A percentile compares a stretch with the other conserved stretches of the same genome.
Conservation (phyloP, 805 yeast genomes). For the Ogataea methylovora region DNA sequence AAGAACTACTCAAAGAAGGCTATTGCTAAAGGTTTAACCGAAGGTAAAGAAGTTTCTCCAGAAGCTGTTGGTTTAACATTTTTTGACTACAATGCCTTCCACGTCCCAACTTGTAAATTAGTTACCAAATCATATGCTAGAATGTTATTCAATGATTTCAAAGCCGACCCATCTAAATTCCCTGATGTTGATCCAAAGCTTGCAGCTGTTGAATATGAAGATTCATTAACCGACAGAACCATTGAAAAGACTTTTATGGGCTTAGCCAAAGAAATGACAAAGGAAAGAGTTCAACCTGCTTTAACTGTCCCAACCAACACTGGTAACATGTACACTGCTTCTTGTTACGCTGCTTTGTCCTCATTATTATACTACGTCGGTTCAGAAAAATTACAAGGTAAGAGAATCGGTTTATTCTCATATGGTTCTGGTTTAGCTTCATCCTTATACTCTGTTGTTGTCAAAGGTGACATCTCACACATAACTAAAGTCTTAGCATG, state of each 20-base stretch:
- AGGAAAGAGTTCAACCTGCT: conserved; percentile 70
- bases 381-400: conserved; percentile 63
- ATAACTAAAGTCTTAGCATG: conserved; percentile 62
- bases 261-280: conserved; percentile 60
- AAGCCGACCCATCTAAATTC: conserved; percentile 56
- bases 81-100: conserved; percentile 94
- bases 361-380: conserved; percentile 76
- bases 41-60: conserved; percentile 35
- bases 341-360: conserved; percentile 79
- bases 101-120: conserved; percentile 95
- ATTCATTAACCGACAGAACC: conserved; percentile 68
- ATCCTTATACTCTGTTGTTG: conserved; percentile 70
- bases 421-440: conserved; percentile 98
- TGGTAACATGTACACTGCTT: conserved; percentile 97
- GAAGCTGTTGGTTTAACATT: conserved; percentile 59
- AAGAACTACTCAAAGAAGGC: conserved; percentile 74
- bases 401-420: conserved; percentile 88
- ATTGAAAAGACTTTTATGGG: conserved; percentile 82
- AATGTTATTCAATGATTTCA: conserved; percentile 81
- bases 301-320: conserved; percentile 88
- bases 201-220: conserved; percentile 59
- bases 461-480: conserved; percentile 71
- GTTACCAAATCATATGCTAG: conserved; percentile 92
- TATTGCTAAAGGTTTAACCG: conserved; percentile 38
- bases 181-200: conserved; percentile 47